These are phyloP conservation scores for Suhomyces anneliseae DNA, from an alignment of 1,139 yeast species.

Conservation along the genomic window DNA sequence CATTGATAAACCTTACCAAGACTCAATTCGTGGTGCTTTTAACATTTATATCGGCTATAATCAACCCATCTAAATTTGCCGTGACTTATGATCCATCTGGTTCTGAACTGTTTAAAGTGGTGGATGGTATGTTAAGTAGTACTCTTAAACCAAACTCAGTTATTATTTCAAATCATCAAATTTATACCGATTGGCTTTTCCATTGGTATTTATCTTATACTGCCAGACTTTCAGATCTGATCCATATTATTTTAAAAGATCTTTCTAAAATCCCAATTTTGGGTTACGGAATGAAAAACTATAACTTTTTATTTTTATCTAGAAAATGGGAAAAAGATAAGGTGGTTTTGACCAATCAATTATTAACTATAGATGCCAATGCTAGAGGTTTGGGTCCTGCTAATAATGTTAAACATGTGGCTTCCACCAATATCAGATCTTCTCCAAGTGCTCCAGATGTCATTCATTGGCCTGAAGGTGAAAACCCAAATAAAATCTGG, in stretches of 20 bases:
- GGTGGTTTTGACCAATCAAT: slow-evolving; percentile 53
- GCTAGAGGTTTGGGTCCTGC: slow-evolving; percentile 54
- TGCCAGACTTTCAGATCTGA: slow-evolving; percentile 57
- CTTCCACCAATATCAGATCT: slow-evolving; percentile 20
- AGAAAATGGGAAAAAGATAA: slow-evolving; percentile 86
- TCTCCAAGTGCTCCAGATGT: slow-evolving; percentile 14
- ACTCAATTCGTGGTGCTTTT: slow-evolving; percentile 49
- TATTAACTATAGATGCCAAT: slow-evolving; percentile 56
- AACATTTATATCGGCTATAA: slow-evolving; percentile 41
- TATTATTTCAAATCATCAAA: slow-evolving; percentile 82
- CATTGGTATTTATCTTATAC: slow-evolving; percentile 87
- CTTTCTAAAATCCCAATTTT: slow-evolving; percentile 70
- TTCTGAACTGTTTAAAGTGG: slow-evolving; percentile 16
- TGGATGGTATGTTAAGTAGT: slow-evolving; percentile 30
- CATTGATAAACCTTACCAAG: slow-evolving; percentile 48
- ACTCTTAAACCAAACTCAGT: slow-evolving; percentile 54
- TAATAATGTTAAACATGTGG: slow-evolving; percentile 41
- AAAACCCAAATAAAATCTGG: slow-evolving; percentile 30
- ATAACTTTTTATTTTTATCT: slow-evolving; percentile 73
- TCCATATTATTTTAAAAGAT: slow-evolving; percentile 79
- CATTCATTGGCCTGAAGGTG: slow-evolving; percentile 41
- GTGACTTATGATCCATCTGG: slow-evolving; percentile 40
- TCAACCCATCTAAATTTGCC: slow-evolving; percentile 42
- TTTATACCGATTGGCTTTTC: slow-evolving; percentile 92
- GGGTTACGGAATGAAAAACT: slow-evolving; percentile 87